phyloP scores from a whole-genome alignment of 768 basidiomycete species.

The Phanerodontia chrysosporium region DNA sequence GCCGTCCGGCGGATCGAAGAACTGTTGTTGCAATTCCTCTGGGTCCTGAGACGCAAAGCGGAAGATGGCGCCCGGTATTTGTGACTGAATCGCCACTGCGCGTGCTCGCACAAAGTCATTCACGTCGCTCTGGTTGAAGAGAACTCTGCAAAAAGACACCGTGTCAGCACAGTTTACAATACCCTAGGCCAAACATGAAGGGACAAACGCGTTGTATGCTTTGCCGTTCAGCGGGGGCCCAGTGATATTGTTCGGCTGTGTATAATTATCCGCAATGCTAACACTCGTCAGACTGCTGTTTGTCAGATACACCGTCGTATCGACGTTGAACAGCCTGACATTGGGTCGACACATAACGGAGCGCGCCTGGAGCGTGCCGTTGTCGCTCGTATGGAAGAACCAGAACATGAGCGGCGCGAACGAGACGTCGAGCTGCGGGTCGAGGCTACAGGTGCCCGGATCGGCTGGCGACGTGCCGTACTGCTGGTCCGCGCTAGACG shows the following conservation, averaged over 20 bases:
- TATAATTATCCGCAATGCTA: constrained; percentile 23
- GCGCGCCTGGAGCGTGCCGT: constrained; percentile 33
- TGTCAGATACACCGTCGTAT: constrained; percentile 39
- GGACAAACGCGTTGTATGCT: constrained; percentile 53
- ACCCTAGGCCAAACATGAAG: no score
- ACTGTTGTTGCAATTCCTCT: constrained; percentile 34
- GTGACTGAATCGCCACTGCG: constrained; percentile 42
- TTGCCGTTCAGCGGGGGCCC: constrained; percentile 39
- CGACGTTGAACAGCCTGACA: constrained; percentile 41
- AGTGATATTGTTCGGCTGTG: constrained; percentile 48
- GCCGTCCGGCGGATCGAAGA: constrained; percentile 45
- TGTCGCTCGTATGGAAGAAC: constrained; percentile 42
- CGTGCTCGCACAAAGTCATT: constrained; percentile 50
- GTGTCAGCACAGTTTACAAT: not conserved
- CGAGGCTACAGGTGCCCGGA: constrained; percentile 26
- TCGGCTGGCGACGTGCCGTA: constrained; percentile 42
- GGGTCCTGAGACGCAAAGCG: constrained; percentile 41
- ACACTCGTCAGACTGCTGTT: constrained; percentile 40
- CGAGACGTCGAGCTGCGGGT: constrained; percentile 26
- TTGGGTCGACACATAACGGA: constrained; percentile 56
- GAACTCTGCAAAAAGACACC: constrained; percentile 3
- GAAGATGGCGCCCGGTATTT: constrained; percentile 60
- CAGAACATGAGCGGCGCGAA: constrained; percentile 66
- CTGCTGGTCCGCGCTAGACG: constrained; percentile 37
- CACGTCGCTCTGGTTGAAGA: constrained; percentile 20